Evolutionary conservation across 352 stramenopile species (phyloP).

Genomic region (Phytophthora hybrid): DNA sequence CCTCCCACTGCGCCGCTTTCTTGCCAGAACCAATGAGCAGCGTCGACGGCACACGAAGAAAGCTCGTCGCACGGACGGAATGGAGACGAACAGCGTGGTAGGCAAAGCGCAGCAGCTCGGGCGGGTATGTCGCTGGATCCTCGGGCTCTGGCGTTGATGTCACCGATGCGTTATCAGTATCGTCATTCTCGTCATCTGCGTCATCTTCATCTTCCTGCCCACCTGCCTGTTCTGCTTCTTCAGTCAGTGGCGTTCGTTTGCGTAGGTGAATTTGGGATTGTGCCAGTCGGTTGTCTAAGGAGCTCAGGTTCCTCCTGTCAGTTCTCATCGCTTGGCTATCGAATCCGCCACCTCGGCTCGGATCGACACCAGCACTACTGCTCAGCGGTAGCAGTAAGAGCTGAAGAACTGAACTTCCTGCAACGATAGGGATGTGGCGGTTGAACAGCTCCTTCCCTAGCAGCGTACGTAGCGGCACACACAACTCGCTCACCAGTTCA

Average conservation of each 20-base stretch:
- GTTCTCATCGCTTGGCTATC: slow-evolving; percentile 15
- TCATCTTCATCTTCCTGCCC: slow-evolving; percentile 28
- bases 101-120: slow-evolving; percentile 58
- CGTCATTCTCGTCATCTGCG: slow-evolving; percentile 23
- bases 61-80: slow-evolving; percentile 68
- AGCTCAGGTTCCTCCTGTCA: slow-evolving; percentile 40
- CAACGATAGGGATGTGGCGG: slow-evolving; percentile 63
- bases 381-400: slow-evolving; percentile 66
- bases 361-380: slow-evolving; percentile 21
- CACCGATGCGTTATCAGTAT: slow-evolving; percentile 10
- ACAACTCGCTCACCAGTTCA: slow-evolving; percentile 77
- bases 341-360: slow-evolving; percentile 10
- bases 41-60: slow-evolving; percentile 58
- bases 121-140: slow-evolving; percentile 32
- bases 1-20: slow-evolving; percentile 40
- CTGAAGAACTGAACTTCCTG: slow-evolving; percentile 70
- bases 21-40: slow-evolving; percentile 38
- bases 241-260: slow-evolving; percentile 6
- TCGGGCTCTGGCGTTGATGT: slow-evolving; percentile 13
- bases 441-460: slow-evolving; percentile 64
- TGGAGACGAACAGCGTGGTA: slow-evolving; percentile 69
- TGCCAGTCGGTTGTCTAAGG: slow-evolving; percentile 42
- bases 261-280: slow-evolving; percentile 34
- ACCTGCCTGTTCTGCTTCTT: slow-evolving; percentile 2
- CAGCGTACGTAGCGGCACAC: slow-evolving; percentile 60